These are phyloP conservation scores for Verticillium nubilum DNA, from an alignment of 2,329 filamentous ascomycete species.

Conservation along the genomic window DNA sequence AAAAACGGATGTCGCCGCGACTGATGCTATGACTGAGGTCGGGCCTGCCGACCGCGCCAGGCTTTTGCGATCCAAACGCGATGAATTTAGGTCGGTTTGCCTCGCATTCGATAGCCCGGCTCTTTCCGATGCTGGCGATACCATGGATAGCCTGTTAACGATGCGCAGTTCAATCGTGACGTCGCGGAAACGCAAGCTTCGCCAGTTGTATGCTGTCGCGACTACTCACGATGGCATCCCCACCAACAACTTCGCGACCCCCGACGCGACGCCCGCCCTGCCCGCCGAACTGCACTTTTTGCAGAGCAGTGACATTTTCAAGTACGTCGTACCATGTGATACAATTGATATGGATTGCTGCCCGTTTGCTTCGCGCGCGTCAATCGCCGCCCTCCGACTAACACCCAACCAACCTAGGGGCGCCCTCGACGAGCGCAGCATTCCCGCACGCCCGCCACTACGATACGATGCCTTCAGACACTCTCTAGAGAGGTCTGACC, in stretches of 20 bases:
- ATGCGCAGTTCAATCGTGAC: constrained; percentile 61
- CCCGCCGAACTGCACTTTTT: constrained; percentile 51
- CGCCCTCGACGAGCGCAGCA: constrained; percentile 42
- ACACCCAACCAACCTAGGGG: background rate
- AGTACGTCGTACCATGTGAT: constrained; percentile 40
- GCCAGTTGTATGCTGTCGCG: constrained; percentile 64
- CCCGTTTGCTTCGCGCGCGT: background rate
- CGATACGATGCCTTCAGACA: constrained; percentile 37
- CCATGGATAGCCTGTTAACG: constrained; percentile 38
- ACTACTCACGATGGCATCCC: constrained; percentile 37
- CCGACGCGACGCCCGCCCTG: constrained; percentile 49
- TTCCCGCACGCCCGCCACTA: constrained; percentile 42
- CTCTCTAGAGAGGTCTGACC: constrained; percentile 24
- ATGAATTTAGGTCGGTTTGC: constrained; percentile 53
- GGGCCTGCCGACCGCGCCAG: constrained; percentile 59
- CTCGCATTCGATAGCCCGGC: constrained; percentile 37
- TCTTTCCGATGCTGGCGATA: constrained; percentile 45
- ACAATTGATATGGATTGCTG: constrained; percentile 11
- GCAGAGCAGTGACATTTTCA: constrained; percentile 50
- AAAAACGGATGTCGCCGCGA: constrained; percentile 65
- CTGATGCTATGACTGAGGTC: constrained; percentile 68
- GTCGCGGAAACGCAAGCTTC: constrained; percentile 87
- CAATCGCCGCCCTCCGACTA: background rate
- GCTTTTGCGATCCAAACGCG: constrained; percentile 61
- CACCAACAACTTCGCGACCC: constrained; percentile 45